Base-by-base conservation (phyloP, 108 stramenopile genomes). In the Pseudonitzschia multiseries region DNA sequence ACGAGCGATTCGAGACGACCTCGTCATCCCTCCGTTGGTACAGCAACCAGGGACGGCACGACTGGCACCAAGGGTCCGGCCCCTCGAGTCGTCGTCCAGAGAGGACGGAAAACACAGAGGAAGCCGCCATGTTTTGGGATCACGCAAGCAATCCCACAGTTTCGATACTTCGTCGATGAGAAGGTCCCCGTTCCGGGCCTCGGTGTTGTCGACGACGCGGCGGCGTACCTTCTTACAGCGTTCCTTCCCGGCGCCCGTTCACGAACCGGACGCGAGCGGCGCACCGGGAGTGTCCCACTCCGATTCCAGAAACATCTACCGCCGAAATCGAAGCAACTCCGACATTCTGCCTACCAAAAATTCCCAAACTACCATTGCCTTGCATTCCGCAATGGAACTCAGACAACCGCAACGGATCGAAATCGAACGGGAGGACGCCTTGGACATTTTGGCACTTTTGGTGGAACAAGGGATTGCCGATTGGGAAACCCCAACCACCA, bases 391-490 rank as follows among this genome's bases (percentile, higher is more conserved):
- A 18, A 48, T 75, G 69, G 74, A 73, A 64, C 56, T 80, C 28
- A 67, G 67, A 29, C 77, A 72, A 14, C 77, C 84, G 15, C 72
- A 85, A 21, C 68, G 80, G 28, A 79, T 85, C 14, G 86, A 89
- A 52, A 80, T 83, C 14, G 87, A 88, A 75, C 79, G 86, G 5
- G 85, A 89, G 65, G 85, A 89, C 68, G 91, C 88, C 0, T 56
- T 88, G 27, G 80, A 84, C 51, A 79, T 92, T 31, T 66, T 92
- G 59, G 75, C 84, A 61, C 78, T 76, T 64, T 72, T 89, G 61
- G 87, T 89, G 36, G 81, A 89, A 57, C 85, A 81, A 59, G 75
- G 75, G 14, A 73, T 80, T 13, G 63, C 78, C 40, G 74, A 79
- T 36, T 72, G 78, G 71, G 59, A 69, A 21, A 33, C 61, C 32